Percentiles rank a stretch among this genome's conserved stretches.
Conservation (phyloP, 345 rosid species). For the Excoecaria agallocha region DNA sequence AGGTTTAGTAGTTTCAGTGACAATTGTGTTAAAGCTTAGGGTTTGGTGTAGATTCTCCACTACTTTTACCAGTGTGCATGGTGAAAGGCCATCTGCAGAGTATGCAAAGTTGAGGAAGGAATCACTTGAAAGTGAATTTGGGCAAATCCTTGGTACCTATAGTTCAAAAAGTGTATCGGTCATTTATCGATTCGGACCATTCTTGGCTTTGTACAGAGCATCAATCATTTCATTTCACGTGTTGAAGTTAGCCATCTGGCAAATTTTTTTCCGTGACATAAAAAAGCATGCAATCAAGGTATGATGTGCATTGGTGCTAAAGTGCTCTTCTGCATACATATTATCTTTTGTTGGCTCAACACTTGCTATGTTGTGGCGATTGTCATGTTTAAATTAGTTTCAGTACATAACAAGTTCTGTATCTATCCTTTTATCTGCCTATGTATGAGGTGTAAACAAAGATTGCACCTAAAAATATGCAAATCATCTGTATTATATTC, state of each 20-base stretch:
- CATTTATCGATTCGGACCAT: conserved; percentile 69
- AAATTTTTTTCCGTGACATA: too few species aligned
- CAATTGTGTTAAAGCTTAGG: conserved; percentile 3
- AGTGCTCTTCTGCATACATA: background rate
- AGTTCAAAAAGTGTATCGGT: conserved; percentile 61
- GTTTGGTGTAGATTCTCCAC: conserved; percentile 53
- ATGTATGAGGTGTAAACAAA: background rate
- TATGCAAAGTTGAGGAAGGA: conserved; percentile 91
- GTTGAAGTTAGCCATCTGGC: conserved; percentile 37
- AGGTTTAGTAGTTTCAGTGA: background rate
- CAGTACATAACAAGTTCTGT: background rate
- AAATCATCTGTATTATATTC: background rate
- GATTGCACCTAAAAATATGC: background rate
- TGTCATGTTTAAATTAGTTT: background rate
- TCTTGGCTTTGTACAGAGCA: conserved; percentile 87
- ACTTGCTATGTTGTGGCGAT: background rate
- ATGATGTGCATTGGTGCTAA: conserved; percentile 9
- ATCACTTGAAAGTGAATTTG: conserved; percentile 91
- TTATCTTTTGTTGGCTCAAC: background rate
- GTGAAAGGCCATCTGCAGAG: conserved; percentile 73
- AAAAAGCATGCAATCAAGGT: conserved; percentile 61
- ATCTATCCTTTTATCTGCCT: background rate
- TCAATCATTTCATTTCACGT: conserved; percentile 75
- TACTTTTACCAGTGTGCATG: conserved; percentile 68
- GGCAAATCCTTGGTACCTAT: conserved; percentile 60